Conservation (phyloP, 2,329 filamentous ascomycete genomes). For the Penicillium sp. region DNA sequence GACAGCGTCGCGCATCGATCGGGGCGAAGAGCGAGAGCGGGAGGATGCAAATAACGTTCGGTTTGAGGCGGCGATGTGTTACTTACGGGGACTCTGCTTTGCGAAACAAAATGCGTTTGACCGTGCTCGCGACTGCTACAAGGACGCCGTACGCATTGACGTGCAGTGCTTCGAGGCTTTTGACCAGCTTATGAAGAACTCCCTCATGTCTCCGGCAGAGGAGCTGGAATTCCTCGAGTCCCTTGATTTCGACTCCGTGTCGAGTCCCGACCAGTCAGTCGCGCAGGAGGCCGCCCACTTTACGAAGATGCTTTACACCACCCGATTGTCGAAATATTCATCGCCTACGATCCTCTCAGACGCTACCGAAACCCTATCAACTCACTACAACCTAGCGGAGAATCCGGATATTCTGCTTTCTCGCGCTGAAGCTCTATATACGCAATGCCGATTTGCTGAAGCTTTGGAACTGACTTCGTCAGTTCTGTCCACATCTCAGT, state of each 20-base stretch:
- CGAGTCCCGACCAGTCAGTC: slow-evolving; percentile 55
- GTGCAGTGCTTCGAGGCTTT: slow-evolving; percentile 98
- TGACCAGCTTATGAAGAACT: slow-evolving; percentile 94
- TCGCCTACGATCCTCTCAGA: slow-evolving; percentile 73
- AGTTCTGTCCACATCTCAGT: slow-evolving; percentile 57
- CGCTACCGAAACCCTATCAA: slow-evolving; percentile 82
- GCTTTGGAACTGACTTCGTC: slow-evolving; percentile 74
- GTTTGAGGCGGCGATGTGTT: slow-evolving; percentile 96
- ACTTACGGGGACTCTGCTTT: slow-evolving; percentile 83
- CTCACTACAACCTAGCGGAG: slow-evolving; percentile 75
- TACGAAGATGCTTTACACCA: slow-evolving; percentile 92
- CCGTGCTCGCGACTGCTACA: slow-evolving; percentile 95
- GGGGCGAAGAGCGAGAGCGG: slow-evolving; percentile 53
- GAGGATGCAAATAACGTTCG: slow-evolving; percentile 68
- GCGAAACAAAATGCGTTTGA: slow-evolving; percentile 97
- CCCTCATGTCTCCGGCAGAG: slow-evolving; percentile 77
- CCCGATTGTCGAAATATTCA: slow-evolving; percentile 86
- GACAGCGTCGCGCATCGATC: slow-evolving; percentile 44
- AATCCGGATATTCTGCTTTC: slow-evolving; percentile 89
- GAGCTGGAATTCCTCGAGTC: slow-evolving; percentile 83
- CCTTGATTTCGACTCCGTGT: slow-evolving; percentile 79
- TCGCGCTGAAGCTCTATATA: slow-evolving; percentile 83
- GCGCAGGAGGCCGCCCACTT: slow-evolving; percentile 87
- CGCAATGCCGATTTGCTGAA: slow-evolving; percentile 84
- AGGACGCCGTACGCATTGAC: slow-evolving; percentile 90